Evolutionary conservation across 305 asterid genomes (phyloP).

Genomic region (Solanum hybrid): DNA sequence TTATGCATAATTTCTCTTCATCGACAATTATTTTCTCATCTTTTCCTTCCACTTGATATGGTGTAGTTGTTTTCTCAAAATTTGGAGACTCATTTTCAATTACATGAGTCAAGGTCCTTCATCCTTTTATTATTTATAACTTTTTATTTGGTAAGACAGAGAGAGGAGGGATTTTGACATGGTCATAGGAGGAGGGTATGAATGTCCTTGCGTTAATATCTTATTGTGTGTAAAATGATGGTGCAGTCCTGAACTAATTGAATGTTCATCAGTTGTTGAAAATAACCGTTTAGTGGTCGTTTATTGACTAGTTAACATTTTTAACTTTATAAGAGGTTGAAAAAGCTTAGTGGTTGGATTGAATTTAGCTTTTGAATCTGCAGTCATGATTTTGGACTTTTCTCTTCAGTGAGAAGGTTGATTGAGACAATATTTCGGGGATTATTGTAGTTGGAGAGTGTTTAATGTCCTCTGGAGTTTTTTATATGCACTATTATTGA

Average conservation of each 20-base stretch:
- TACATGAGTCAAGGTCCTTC: neutral
- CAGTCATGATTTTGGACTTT: neutral
- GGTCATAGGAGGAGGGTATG: neutral
- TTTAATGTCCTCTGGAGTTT: neutral
- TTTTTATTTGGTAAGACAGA: neutral
- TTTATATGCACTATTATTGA: neutral
- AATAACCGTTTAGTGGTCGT: neutral
- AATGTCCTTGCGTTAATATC: neutral
- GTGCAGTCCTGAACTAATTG: neutral
- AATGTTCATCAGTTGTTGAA: neutral
- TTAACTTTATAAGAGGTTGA: neutral
- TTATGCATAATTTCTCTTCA: neutral
- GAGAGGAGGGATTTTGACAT: neutral
- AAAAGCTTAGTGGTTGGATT: neutral
- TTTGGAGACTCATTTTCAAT: neutral
- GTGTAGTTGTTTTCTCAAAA: neutral
- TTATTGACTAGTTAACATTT: neutral
- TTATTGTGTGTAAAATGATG: neutral
- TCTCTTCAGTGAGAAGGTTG: neutral
- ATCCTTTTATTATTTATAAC: neutral
- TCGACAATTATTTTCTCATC: neutral
- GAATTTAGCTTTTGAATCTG: neutral
- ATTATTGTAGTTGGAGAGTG: neutral
- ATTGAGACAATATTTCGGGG: neutral
- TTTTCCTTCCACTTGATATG: neutral